These are phyloP conservation scores for Tarenaya hassleriana DNA, from an alignment of 345 rosid species.

Conservation along the genomic window DNA sequence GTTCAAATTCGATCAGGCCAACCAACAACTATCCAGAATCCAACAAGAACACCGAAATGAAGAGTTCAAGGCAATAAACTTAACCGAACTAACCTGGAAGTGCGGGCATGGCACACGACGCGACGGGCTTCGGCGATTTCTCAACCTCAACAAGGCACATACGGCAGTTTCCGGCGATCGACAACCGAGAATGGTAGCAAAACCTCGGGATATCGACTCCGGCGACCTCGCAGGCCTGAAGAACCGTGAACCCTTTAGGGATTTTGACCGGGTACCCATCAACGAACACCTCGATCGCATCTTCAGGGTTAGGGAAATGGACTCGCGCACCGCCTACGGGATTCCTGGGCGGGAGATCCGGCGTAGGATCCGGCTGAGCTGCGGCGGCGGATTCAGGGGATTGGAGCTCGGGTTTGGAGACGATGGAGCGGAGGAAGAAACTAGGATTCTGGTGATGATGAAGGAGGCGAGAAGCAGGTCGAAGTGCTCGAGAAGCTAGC, in stretches of 20 bases:
- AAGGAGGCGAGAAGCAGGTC: constrained; percentile 37
- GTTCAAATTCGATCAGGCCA: neutral
- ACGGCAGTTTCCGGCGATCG: constrained; percentile 96
- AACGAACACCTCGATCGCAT: constrained; percentile 95
- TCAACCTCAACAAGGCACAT: constrained; percentile 99
- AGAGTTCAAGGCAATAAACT: neutral
- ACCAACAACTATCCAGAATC: neutral
- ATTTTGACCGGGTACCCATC: constrained; percentile 90
- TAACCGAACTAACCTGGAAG: constrained; percentile 63
- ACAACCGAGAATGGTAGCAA: constrained; percentile 85
- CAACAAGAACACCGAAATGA: neutral
- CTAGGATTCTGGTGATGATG: constrained; percentile 26
- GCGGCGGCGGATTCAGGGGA: constrained; percentile 45
- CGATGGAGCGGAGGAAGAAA: constrained; percentile 51
- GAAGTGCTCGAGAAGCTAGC: constrained; percentile 62
- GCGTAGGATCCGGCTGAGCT: constrained; percentile 48
- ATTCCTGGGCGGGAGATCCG: constrained; percentile 44
- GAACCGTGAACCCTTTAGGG: constrained; percentile 93
- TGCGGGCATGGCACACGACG: constrained; percentile 99
- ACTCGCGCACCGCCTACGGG: constrained; percentile 86
- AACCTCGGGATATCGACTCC: constrained; percentile 98
- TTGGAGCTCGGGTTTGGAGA: constrained; percentile 69
- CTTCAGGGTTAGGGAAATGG: constrained; percentile 77
- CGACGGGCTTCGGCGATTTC: constrained; percentile 98
- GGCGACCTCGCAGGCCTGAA: constrained; percentile 97